Evolutionary conservation across 768 basidiomycete genomes (phyloP).

Genomic region (Lenzites betulinus): DNA sequence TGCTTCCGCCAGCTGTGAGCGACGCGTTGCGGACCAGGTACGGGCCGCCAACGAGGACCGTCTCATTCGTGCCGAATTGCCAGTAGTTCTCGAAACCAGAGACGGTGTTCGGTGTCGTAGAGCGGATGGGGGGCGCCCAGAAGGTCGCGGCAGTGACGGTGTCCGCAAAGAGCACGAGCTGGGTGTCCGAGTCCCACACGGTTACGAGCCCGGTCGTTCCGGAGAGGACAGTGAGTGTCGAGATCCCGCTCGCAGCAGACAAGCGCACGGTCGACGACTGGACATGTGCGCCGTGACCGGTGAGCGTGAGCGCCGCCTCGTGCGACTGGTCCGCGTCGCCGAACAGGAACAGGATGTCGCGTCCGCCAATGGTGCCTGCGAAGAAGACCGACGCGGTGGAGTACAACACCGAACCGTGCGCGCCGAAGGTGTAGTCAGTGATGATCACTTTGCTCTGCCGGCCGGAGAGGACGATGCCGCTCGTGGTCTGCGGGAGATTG

Average conservation of each 20-base stretch:
- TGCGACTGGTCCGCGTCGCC: constrained; percentile 36
- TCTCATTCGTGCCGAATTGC: constrained; percentile 70
- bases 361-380: constrained; percentile 48
- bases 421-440: constrained; percentile 72
- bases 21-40: constrained; percentile 48
- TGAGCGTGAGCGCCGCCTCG: constrained; percentile 36
- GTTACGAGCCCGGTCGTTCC: constrained; percentile 51
- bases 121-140: constrained; percentile 67
- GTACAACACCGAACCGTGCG: constrained; percentile 53
- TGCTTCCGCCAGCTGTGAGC: constrained; percentile 25
- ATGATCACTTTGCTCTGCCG: constrained; percentile 75
- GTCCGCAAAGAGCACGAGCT: constrained; percentile 72
- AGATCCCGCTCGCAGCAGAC: constrained; percentile 35
- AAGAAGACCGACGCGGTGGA: constrained; percentile 77
- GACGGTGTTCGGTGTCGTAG: constrained; percentile 34
- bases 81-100: constrained; percentile 53
- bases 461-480: constrained; percentile 60
- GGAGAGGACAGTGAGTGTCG: constrained; percentile 43
- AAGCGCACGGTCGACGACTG: constrained; percentile 29
- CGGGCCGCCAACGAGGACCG: constrained; percentile 56
- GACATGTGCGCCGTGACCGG: constrained; percentile 10
- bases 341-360: constrained; percentile 45
- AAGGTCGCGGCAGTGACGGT: constrained; percentile 67
- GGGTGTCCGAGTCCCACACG: constrained; percentile 64
- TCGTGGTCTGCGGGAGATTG: constrained; percentile 55